Evolutionary conservation across 106 monocot species (phyloP).

Genomic region (Xerophyta viscosa): DNA sequence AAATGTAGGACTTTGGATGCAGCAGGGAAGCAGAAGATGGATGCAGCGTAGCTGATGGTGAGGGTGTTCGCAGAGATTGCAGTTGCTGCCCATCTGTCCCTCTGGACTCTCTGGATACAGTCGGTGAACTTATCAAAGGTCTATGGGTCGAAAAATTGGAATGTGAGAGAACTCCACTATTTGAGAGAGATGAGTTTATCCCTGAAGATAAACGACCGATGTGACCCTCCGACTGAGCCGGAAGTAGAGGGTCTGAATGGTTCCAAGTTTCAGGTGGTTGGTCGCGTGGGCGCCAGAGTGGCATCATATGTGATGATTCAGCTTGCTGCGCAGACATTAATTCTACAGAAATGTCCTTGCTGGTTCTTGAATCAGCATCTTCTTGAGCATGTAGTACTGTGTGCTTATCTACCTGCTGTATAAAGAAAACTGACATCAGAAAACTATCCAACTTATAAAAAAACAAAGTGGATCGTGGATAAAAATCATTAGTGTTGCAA

Average conservation of each 20-base stretch:
- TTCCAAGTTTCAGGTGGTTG: slow-evolving; percentile 10
- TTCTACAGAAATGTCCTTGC: slow-evolving; percentile 23
- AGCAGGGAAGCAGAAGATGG: slow-evolving; percentile 15
- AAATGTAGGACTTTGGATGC: slow-evolving; percentile 16
- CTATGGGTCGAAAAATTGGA: slow-evolving; percentile 21
- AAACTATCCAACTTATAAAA: not conserved
- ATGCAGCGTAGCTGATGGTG: slow-evolving; percentile 20
- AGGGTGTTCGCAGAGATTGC: slow-evolving; percentile 26
- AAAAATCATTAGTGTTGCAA: not conserved
- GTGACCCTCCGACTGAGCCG: slow-evolving; percentile 22
- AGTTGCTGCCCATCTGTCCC: slow-evolving; percentile 22
- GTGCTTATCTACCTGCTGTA: slow-evolving; percentile 48
- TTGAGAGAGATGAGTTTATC: slow-evolving; percentile 22
- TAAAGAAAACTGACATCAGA: not conserved
- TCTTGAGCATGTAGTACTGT: slow-evolving; percentile 15
- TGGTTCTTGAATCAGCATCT: slow-evolving; percentile 18
- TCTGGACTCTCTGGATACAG: slow-evolving; percentile 15
- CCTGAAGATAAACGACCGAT: slow-evolving; percentile 23
- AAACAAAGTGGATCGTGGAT: not conserved
- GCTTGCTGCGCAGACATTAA: slow-evolving; percentile 10
- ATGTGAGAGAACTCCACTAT: slow-evolving; percentile 13
- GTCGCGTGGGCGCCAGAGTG: slow-evolving; percentile 28
- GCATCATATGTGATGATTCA: slow-evolving; percentile 6
- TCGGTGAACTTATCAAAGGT: slow-evolving; percentile 7
- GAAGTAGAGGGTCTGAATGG: slow-evolving; percentile 26